Percentiles rank a stretch among this genome's conserved stretches.
phyloP scores from a whole-genome alignment of 225 moss, liverwort and hornwort species.

The Pseudoscleropodium purum region DNA sequence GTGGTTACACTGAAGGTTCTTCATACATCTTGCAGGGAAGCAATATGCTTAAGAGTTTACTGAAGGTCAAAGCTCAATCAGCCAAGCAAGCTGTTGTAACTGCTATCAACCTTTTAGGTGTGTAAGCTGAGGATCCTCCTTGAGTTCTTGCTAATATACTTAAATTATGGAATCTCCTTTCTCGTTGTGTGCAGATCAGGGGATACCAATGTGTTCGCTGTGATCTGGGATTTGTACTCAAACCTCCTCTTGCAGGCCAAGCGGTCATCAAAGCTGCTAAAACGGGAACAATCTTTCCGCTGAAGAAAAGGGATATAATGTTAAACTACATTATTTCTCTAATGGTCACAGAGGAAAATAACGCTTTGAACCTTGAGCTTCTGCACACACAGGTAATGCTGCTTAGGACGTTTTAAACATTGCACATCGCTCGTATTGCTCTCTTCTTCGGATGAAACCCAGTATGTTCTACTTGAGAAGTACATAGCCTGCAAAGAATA shows the following conservation, averaged over 20 bases:
- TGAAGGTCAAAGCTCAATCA: slow-evolving; percentile 67
- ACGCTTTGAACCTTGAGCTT: slow-evolving; percentile 33
- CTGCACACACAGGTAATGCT: slow-evolving; percentile 70
- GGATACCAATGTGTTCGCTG: not conserved
- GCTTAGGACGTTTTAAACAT: not conserved
- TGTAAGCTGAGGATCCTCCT: not conserved
- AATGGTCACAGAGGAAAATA: slow-evolving; percentile 40
- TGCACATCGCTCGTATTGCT: not conserved
- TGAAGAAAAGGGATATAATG: slow-evolving; percentile 78
- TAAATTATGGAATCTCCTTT: not conserved
- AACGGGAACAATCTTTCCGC: slow-evolving; percentile 59
- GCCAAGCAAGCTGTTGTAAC: slow-evolving; percentile 93
- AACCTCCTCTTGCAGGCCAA: slow-evolving; percentile 48
- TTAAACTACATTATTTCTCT: slow-evolving; percentile 64
- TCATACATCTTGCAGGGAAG: slow-evolving; percentile 53
- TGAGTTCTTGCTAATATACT: not conserved
- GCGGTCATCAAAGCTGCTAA: slow-evolving; percentile 74
- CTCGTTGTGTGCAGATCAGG: not conserved
- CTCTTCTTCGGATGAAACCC: not conserved
- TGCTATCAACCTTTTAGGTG: slow-evolving; percentile 78
- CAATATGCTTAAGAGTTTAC: slow-evolving; percentile 69
- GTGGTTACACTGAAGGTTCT: not conserved
- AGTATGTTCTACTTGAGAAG: not conserved
- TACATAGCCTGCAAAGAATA: not conserved
- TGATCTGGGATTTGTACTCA: not conserved